Evolutionary conservation across 129 eudicot species (phyloP).

Genomic region (Calendula officinalis): DNA sequence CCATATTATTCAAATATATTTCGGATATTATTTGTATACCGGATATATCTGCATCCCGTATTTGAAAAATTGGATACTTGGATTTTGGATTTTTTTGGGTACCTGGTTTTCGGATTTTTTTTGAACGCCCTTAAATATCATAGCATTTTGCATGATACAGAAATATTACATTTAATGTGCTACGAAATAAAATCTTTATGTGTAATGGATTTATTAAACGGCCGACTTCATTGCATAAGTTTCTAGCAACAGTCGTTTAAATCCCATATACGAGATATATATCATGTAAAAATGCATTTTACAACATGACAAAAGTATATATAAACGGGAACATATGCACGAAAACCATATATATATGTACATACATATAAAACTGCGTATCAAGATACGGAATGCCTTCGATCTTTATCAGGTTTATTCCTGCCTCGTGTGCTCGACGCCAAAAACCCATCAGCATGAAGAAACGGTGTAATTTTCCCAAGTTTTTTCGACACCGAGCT

Average conservation of each 20-base stretch:
- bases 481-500: conserved; percentile 31
- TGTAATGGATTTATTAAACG: background rate
- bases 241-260: background rate
- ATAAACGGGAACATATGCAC: background rate
- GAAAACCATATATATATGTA: background rate
- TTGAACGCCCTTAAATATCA: too few species aligned
- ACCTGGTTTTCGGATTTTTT: too few species aligned
- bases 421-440: conserved; percentile 46
- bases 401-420: conserved; percentile 53
- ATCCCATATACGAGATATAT: background rate
- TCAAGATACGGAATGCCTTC: conserved; percentile 61
- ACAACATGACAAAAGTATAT: conserved; percentile 6
- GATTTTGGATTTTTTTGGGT: too few species aligned
- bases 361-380: background rate
- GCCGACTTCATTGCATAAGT: background rate
- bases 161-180: too few species aligned
- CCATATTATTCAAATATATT: too few species aligned
- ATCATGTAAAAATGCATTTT: conserved; percentile 15
- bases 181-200: background rate
- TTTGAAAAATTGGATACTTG: too few species aligned
- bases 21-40: too few species aligned
- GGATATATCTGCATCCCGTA: too few species aligned
- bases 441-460: conserved; percentile 43
- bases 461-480: conserved; percentile 32
- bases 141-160: too few species aligned